phyloP scores from a whole-genome alignment of 1,284 basidiomycete species.

The Ganoderma boninense region DNA sequence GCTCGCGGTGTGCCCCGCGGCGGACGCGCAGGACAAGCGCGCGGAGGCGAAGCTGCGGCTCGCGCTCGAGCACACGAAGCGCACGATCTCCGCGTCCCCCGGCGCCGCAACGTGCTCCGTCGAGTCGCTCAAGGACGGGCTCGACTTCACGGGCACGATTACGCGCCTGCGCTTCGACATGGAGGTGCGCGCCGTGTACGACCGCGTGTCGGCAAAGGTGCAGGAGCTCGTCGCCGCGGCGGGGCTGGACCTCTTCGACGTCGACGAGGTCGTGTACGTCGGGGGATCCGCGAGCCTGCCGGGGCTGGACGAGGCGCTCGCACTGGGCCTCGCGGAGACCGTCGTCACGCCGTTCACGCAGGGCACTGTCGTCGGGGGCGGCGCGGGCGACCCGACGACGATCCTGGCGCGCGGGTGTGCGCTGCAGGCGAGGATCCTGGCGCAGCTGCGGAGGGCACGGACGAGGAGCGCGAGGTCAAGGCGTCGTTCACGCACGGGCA shows the following conservation, averaged over 20 bases:
- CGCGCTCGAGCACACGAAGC: slow-evolving; percentile 95
- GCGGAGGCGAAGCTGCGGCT: slow-evolving; percentile 94
- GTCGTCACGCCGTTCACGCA: slow-evolving; percentile 69
- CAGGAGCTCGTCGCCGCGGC: slow-evolving; percentile 68
- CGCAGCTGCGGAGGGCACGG: slow-evolving; percentile 52
- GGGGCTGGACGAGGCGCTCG: slow-evolving; percentile 82
- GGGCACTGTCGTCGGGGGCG: slow-evolving; percentile 74
- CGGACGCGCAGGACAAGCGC: slow-evolving; percentile 75
- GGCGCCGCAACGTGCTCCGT: slow-evolving; percentile 92
- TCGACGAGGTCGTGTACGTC: slow-evolving; percentile 93
- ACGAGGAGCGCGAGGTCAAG: slow-evolving; percentile 60
- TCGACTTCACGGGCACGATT: slow-evolving; percentile 93
- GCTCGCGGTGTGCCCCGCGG: slow-evolving; percentile 69
- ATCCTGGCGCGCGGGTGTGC: slow-evolving; percentile 91
- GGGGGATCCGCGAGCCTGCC: slow-evolving; percentile 90
- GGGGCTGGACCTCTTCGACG: slow-evolving; percentile 77
- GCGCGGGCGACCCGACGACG: slow-evolving; percentile 86
- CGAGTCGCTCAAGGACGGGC: slow-evolving; percentile 94
- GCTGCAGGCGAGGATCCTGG: slow-evolving; percentile 82
- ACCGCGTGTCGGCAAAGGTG: slow-evolving; percentile 70
- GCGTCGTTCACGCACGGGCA: slow-evolving; percentile 60
- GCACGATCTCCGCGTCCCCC: slow-evolving; percentile 88
- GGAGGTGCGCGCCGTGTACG: slow-evolving; percentile 81
- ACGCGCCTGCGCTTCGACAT: slow-evolving; percentile 96
- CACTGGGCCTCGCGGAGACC: slow-evolving; percentile 75